Percentiles rank a stretch among this genome's conserved stretches.
These are phyloP conservation scores for Aspergillus chevalieri DNA, from an alignment of 2,329 filamentous ascomycete genomes.

Conservation along the genomic window DNA sequence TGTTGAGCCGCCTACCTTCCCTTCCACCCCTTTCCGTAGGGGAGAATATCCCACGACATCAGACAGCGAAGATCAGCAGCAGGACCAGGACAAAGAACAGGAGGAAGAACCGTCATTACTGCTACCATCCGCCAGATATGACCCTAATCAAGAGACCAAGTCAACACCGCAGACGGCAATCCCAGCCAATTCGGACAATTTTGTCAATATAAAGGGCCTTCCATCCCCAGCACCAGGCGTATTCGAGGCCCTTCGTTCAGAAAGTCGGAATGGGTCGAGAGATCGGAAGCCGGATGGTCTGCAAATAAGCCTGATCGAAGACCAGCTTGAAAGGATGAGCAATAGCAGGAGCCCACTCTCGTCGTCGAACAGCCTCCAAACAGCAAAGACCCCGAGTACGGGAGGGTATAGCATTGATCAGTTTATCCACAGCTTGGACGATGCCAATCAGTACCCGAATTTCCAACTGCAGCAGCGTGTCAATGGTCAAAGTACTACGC, in stretches of 20 bases:
- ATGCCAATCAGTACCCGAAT: constrained; percentile 60
- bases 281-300: constrained; percentile 74
- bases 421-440: constrained; percentile 79
- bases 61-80: constrained; percentile 31
- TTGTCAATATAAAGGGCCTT: constrained; percentile 51
- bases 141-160: constrained; percentile 35
- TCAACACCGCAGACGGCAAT: constrained; percentile 57
- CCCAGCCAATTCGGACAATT: constrained; percentile 60
- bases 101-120: constrained; percentile 33
- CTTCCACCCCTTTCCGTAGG: constrained; percentile 37
- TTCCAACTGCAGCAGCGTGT: constrained; percentile 39
- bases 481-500: constrained; percentile 46
- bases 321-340: constrained; percentile 50
- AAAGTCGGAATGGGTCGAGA: constrained; percentile 56
- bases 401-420: constrained; percentile 67
- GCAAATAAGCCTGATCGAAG: constrained; percentile 55
- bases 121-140: constrained; percentile 41
- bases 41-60: constrained; percentile 45
- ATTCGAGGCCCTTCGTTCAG: constrained; percentile 53
- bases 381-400: constrained; percentile 50
- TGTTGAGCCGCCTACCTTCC: constrained; percentile 39
- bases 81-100: constrained; percentile 24
- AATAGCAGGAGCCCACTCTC: constrained; percentile 31
- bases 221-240: constrained; percentile 64
- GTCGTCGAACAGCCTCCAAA: constrained; percentile 44